Evolutionary conservation across 345 rosid genomes (phyloP).

Genomic region (Hibiscus tridactylites): DNA sequence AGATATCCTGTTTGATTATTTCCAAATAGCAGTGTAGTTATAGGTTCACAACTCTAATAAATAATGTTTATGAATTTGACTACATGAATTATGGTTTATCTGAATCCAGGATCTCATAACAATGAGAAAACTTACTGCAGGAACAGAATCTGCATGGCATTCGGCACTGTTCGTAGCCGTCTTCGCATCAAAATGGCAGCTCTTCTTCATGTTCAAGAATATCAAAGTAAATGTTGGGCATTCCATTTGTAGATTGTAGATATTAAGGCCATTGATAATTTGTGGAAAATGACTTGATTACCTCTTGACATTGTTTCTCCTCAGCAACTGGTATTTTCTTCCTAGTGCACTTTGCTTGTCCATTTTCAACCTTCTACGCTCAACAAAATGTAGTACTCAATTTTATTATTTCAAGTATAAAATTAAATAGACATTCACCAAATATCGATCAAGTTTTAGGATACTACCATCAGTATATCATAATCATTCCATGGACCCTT

Average conservation of each 20-base stretch:
- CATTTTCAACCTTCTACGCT: slow-evolving; percentile 63
- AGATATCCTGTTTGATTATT: not conserved
- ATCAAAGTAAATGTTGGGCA: not conserved
- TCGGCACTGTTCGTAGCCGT: not conserved
- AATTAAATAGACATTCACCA: not conserved
- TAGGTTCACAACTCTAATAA: not conserved
- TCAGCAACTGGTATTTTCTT: slow-evolving; percentile 36
- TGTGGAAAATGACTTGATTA: slow-evolving; percentile 1
- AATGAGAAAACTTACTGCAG: slow-evolving; percentile 23
- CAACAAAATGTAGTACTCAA: not conserved
- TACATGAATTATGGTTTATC: not conserved
- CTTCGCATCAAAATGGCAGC: slow-evolving; percentile 10
- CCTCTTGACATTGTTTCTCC: slow-evolving; percentile 30
- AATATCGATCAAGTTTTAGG: not conserved
- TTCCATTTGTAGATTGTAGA: not conserved
- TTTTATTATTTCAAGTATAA: not conserved
- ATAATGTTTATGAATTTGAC: not conserved
- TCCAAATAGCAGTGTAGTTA: not conserved
- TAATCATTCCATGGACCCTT: slow-evolving; percentile 95
- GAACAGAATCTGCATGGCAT: slow-evolving; percentile 9
- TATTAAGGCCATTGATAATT: not conserved
- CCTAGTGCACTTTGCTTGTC: slow-evolving; percentile 51
- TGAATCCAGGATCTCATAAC: not conserved
- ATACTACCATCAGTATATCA: slow-evolving; percentile 53
- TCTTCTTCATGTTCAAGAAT: slow-evolving; percentile 16